Evolutionary conservation across 495 filamentous ascomycete genomes (phyloP).

Genomic region (Durotheca rogersii): DNA sequence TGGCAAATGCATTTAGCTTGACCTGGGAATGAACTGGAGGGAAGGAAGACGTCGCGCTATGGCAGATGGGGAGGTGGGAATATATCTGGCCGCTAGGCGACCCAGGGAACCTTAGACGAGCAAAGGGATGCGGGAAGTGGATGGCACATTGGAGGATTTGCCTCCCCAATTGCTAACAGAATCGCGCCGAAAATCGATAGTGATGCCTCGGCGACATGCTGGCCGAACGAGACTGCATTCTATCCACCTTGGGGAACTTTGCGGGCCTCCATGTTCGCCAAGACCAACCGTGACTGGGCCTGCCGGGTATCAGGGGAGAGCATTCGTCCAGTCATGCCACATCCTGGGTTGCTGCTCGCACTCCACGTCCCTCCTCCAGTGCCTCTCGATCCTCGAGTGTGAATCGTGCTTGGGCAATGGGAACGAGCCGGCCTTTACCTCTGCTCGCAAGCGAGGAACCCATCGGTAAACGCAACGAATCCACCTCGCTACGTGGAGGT

Average conservation of each 20-base stretch:
- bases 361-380: conserved; percentile 19
- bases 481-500: conserved; percentile 18
- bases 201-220: conserved; percentile 22
- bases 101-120: not conserved
- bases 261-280: conserved; percentile 28
- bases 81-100: not conserved
- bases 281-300: conserved; percentile 17
- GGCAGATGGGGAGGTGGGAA: not conserved
- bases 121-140: not conserved
- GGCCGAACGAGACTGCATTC: conserved; percentile 23
- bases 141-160: not conserved
- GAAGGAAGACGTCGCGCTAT: not conserved
- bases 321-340: conserved; percentile 20
- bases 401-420: conserved; percentile 19
- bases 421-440: conserved; percentile 5
- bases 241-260: conserved; percentile 19
- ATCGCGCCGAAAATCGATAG: conserved; percentile 15
- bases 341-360: conserved; percentile 19
- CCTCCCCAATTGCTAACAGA: conserved; percentile 10
- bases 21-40: no score
- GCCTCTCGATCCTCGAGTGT: conserved; percentile 12
- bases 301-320: conserved; percentile 27
- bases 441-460: conserved; percentile 9
- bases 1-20: no score
- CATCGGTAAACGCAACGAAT: conserved; percentile 6